A percentile compares a stretch with the other conserved stretches of the same genome.
phyloP scores from a whole-genome alignment of 2,329 filamentous ascomycete species.

The Ophiostoma fasciatum region DNA sequence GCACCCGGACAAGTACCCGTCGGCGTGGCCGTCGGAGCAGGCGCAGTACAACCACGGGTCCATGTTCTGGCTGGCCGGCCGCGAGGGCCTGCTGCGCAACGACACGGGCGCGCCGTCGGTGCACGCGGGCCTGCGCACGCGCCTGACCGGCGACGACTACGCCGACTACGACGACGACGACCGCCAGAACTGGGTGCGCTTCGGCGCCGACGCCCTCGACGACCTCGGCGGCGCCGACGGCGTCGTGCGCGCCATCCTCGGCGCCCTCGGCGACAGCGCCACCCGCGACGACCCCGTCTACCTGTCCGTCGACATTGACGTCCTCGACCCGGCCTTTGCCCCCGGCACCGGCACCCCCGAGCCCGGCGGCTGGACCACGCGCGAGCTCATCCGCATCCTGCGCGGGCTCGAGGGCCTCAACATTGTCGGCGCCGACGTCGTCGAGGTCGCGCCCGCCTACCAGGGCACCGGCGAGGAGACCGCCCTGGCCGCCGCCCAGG shows the following conservation, averaged over 20 bases:
- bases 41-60: slow-evolving; percentile 74
- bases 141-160: slow-evolving; percentile 51
- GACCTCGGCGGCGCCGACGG: slow-evolving; percentile 62
- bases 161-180: slow-evolving; percentile 58
- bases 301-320: slow-evolving; percentile 21
- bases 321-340: slow-evolving; percentile 22
- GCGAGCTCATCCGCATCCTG: slow-evolving; percentile 73
- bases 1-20: slow-evolving; percentile 69
- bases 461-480: slow-evolving; percentile 70
- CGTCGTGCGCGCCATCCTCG: slow-evolving; percentile 38
- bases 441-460: slow-evolving; percentile 78
- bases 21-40: slow-evolving; percentile 55
- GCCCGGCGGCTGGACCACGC: slow-evolving; percentile 79
- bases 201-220: slow-evolving; percentile 78
- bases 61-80: slow-evolving; percentile 81
- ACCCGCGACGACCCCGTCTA: slow-evolving; percentile 57
- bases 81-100: slow-evolving; percentile 66
- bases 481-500: slow-evolving; percentile 67
- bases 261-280: slow-evolving; percentile 56
- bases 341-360: slow-evolving; percentile 66
- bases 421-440: slow-evolving; percentile 76
- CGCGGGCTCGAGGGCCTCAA: slow-evolving; percentile 71
- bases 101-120: slow-evolving; percentile 52
- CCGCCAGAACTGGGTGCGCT: slow-evolving; percentile 63
- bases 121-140: slow-evolving; percentile 70